A percentile compares a stretch with the other conserved stretches of the same genome.
Evolutionary conservation across 2,329 filamentous ascomycete species (phyloP).

Genomic region (Grosmannia huntii): DNA sequence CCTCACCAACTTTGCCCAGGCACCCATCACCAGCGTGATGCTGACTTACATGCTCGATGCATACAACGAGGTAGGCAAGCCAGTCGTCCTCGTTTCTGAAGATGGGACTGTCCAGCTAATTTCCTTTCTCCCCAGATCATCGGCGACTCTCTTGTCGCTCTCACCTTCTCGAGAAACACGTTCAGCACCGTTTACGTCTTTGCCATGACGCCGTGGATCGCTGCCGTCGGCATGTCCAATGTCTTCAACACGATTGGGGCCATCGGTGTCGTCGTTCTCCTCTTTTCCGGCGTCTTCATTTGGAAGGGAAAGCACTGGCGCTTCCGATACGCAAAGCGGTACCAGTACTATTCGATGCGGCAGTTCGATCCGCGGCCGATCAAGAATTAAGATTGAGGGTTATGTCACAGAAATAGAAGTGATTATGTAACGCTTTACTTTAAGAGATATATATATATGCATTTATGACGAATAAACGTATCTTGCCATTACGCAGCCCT

Average conservation of each 20-base stretch:
- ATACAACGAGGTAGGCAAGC: conserved; percentile 1
- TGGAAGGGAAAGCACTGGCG: conserved; percentile 8
- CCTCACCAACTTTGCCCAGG: conserved; percentile 3
- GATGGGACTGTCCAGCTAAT: neutral
- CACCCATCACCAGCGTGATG: neutral
- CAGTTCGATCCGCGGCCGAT: conserved; percentile 9
- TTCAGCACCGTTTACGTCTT: conserved; percentile 5
- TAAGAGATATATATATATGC: too few species aligned
- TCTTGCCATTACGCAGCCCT: too few species aligned
- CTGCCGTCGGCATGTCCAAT: conserved; percentile 6
- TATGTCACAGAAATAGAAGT: too few species aligned
- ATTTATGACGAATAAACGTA: too few species aligned
- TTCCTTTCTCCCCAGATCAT: neutral
- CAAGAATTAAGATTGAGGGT: neutral
- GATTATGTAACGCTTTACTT: too few species aligned
- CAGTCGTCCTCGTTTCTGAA: neutral
- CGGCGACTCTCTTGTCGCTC: conserved; percentile 4
- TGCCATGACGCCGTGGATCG: conserved; percentile 4
- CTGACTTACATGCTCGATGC: conserved; percentile 6
- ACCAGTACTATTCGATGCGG: conserved; percentile 1
- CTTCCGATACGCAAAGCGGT: neutral
- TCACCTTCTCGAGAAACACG: conserved; percentile 3
- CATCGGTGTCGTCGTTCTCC: conserved; percentile 5
- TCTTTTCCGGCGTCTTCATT: conserved; percentile 8
- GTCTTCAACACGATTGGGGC: conserved; percentile 9